Conservation (phyloP, 1,284 basidiomycete species). For the Ceratobasidium sp. region DNA sequence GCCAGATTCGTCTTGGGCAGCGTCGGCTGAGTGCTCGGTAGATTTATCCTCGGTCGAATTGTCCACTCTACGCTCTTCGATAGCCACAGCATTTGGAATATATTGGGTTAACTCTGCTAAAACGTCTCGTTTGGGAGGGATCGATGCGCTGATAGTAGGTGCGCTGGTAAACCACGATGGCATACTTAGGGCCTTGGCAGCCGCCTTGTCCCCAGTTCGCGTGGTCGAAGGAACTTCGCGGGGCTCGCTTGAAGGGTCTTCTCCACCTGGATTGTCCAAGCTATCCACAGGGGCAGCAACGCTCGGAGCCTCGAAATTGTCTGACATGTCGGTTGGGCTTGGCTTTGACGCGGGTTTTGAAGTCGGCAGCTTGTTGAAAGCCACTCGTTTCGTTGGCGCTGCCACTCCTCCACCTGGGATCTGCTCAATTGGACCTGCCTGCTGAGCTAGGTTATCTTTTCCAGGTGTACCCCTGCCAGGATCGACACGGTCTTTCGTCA, state of each 20-base stretch:
- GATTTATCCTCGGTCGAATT: not conserved
- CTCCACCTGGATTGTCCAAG: slow-evolving; percentile 47
- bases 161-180: slow-evolving; percentile 38
- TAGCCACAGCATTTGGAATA: not conserved
- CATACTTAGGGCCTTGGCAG: not conserved
- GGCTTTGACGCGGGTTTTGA: not conserved
- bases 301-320: not conserved
- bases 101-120: slow-evolving; percentile 16
- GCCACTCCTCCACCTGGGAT: not conserved
- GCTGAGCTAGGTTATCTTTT: not conserved
- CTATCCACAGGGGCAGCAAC: not conserved
- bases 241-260: slow-evolving; percentile 12
- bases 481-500: not conserved
- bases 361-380: not conserved
- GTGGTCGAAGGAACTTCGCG: not conserved
- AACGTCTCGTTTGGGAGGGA: slow-evolving; percentile 18
- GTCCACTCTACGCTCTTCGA: not conserved
- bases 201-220: slow-evolving; percentile 4
- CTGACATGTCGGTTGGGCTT: not conserved
- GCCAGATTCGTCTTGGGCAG: slow-evolving; percentile 4
- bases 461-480: not conserved
- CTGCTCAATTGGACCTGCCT: slow-evolving; percentile 1
- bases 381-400: not conserved
- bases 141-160: slow-evolving; percentile 23
- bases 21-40: not conserved